Conservation (phyloP, 768 basidiomycete genomes). For the Trametes elegans region DNA sequence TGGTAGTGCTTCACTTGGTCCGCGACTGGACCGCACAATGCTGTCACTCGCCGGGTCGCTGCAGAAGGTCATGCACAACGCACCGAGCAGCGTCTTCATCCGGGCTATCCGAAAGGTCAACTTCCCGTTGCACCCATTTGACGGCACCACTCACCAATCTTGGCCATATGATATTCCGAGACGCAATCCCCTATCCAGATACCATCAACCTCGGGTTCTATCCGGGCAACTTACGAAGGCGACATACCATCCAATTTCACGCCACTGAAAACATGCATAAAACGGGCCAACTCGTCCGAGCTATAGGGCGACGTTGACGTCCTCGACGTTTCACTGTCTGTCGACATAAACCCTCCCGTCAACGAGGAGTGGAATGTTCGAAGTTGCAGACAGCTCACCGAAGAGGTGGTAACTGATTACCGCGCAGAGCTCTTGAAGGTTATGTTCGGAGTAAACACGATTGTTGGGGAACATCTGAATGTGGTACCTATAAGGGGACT, state of each 20-base stretch:
- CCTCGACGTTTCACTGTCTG: conserved; percentile 16
- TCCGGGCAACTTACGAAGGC: too few species aligned
- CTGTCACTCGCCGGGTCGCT: neutral
- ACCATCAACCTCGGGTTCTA: too few species aligned
- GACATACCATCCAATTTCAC: neutral
- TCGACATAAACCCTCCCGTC: neutral
- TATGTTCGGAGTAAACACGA: neutral
- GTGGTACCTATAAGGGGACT: conserved; percentile 17
- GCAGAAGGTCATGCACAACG: neutral
- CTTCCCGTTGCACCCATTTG: neutral
- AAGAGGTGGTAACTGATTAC: conserved; percentile 7
- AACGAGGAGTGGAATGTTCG: neutral
- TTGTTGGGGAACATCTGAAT: conserved; percentile 23
- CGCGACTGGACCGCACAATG: conserved; percentile 25
- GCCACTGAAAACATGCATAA: neutral
- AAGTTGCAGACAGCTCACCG: conserved; percentile 10
- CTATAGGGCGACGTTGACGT: conserved; percentile 15
- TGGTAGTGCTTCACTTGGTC: conserved; percentile 41
- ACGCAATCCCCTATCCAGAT: neutral
- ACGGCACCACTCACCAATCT: neutral
- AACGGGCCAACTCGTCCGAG: neutral
- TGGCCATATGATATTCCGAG: neutral
- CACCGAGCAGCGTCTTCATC: neutral
- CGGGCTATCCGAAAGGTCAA: neutral
- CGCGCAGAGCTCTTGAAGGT: conserved; percentile 5